Evolutionary conservation across 2,329 filamentous ascomycete species (phyloP).

Genomic region (Alternaria sp.): DNA sequence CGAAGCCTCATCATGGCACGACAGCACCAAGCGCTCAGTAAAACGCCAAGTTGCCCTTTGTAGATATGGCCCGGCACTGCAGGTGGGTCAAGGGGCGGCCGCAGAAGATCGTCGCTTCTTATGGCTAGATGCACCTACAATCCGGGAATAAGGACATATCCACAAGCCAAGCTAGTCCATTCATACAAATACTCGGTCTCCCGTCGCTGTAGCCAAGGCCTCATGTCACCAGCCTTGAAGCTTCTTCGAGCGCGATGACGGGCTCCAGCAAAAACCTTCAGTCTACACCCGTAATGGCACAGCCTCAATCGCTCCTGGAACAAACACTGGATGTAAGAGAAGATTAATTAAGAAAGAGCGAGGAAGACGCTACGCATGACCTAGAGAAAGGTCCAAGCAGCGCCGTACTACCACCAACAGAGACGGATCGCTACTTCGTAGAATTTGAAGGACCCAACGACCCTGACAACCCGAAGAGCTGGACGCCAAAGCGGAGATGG

Average conservation of each 20-base stretch:
- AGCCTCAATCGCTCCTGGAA: neutral
- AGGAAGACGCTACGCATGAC: conserved; percentile 16
- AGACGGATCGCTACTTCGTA: conserved; percentile 59
- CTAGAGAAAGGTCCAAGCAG: conserved; percentile 18
- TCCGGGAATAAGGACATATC: conserved; percentile 24
- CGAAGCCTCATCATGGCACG: conserved; percentile 3
- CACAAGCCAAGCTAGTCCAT: neutral
- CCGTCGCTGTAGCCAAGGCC: neutral
- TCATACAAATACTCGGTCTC: conserved; percentile 16
- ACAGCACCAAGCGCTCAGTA: neutral
- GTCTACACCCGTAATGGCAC: neutral
- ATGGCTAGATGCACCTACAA: conserved; percentile 12
- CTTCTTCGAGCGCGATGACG: conserved; percentile 7
- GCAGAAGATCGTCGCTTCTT: neutral
- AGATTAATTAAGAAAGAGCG: conserved; percentile 12
- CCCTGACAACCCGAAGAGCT: conserved; percentile 74
- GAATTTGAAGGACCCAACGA: conserved; percentile 78
- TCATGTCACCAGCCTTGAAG: neutral
- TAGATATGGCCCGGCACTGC: conserved; percentile 5
- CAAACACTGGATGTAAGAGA: neutral
- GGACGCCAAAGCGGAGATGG: conserved; percentile 72
- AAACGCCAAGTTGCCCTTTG: conserved; percentile 2
- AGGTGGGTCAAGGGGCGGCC: conserved; percentile 8
- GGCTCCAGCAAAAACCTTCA: neutral
- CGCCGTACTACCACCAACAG: neutral